Evolutionary conservation across 768 basidiomycete species (phyloP), one percentile per base, ranked within the genome.

Genomic region (Nidularia sp.): DNA sequence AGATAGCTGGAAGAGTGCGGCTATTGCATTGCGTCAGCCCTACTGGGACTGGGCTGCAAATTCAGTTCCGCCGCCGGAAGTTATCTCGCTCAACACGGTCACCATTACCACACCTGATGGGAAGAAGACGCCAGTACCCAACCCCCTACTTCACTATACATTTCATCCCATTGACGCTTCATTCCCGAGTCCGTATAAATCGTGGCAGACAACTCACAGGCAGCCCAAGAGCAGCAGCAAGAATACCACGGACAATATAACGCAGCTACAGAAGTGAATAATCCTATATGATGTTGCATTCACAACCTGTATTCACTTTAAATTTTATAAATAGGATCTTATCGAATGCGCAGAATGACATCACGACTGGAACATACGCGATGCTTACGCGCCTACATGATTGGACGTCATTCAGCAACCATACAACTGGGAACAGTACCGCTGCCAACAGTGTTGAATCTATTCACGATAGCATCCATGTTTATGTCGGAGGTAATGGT

Each of bases 41-140:
- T 80, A 71, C 64, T 80, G 78, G 79, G 79, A 80, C 58, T 80
- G 79, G 79, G 77, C 78, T 4, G 47, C 35, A 3, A 68, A 71
- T 13, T 39, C 65, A 1, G 62, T 71, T 9, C 73, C 73, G 25
- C 77, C 77, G 5, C 49, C 61, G 1, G 69, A 74, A 52, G 68
- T 76, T 32, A 69, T 70, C 32, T 62, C 62, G 2, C 36, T 55
- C 29, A 45, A 55, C 22, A 51, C 57, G 6, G 65, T 72, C 34
- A 62, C 60, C 5, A 70, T 74, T 46, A 62, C 58, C 25, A 52
- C 57, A 5, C 58, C 63, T n/a, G 57, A 66, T 46, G 69, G 72
- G 22, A 50, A 53, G 32, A 62, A 46, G 39, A 50, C 57, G 15
- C 25, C 50, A n/a, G 70, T 70, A 18, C 31, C 48, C 33, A 74